Percentiles rank a stretch among this genome's conserved stretches.
These are phyloP conservation scores for Gossypium herbaceum DNA, from an alignment of 345 rosid genomes.

Conservation along the genomic window DNA sequence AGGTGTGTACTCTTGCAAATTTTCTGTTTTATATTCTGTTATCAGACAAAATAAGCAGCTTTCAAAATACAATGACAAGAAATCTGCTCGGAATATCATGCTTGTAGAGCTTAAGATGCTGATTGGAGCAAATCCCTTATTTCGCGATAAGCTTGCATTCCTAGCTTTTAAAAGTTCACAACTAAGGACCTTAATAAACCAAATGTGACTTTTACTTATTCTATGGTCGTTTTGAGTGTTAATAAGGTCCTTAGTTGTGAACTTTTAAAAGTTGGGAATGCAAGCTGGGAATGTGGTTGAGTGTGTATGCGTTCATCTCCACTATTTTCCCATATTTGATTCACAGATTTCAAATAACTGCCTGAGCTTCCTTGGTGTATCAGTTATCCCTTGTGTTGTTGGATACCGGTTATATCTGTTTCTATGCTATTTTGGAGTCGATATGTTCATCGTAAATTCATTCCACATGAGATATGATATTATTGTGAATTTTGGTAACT, in stretches of 20 bases:
- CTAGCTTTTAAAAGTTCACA: slow-evolving; percentile 66
- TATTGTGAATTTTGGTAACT: neutral
- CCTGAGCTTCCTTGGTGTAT: neutral
- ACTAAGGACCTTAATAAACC: slow-evolving; percentile 78
- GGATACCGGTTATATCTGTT: neutral
- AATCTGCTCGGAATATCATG: slow-evolving; percentile 69
- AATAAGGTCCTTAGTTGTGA: too few species aligned
- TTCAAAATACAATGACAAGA: slow-evolving; percentile 75
- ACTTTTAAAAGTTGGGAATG: too few species aligned
- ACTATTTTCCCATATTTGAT: neutral
- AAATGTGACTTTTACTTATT: slow-evolving; percentile 44
- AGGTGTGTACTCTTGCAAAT: slow-evolving; percentile 38
- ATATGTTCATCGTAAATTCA: neutral
- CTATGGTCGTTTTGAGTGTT: neutral
- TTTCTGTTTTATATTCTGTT: slow-evolving; percentile 2
- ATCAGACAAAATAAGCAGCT: slow-evolving; percentile 81
- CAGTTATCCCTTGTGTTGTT: neutral
- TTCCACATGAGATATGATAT: neutral
- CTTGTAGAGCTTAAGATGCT: slow-evolving; percentile 64
- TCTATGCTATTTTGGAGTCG: neutral
- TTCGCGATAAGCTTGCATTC: slow-evolving; percentile 67
- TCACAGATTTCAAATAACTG: neutral
- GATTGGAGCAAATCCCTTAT: slow-evolving; percentile 73
- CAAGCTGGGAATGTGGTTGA: neutral
- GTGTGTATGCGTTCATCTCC: neutral